phyloP scores from a whole-genome alignment of 2,329 filamentous ascomycete genomes.

The Exophiala sp. region DNA sequence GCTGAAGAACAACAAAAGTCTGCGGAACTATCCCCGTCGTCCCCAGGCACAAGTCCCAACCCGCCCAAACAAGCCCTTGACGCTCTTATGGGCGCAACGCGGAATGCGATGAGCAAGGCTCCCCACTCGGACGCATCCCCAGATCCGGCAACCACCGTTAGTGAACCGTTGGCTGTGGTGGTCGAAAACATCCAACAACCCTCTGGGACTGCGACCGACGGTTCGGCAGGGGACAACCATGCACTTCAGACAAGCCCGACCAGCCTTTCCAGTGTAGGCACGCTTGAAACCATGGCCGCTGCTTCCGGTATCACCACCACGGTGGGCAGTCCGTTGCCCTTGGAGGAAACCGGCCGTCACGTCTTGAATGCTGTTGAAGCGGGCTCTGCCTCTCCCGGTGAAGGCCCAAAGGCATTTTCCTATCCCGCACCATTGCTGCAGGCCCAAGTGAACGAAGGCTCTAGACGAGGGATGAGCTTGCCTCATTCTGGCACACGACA shows the following conservation, averaged over 20 bases:
- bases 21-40: slow-evolving; percentile 23
- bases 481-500: slow-evolving; percentile 52
- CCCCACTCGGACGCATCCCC: slow-evolving; percentile 27
- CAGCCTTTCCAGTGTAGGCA: slow-evolving; percentile 50
- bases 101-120: slow-evolving; percentile 32
- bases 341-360: slow-evolving; percentile 41
- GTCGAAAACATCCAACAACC: slow-evolving; percentile 46
- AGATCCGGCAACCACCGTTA: slow-evolving; percentile 39
- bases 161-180: slow-evolving; percentile 44
- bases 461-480: slow-evolving; percentile 54
- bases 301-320: slow-evolving; percentile 47
- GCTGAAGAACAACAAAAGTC: slow-evolving; percentile 43
- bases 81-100: slow-evolving; percentile 33
- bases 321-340: slow-evolving; percentile 43
- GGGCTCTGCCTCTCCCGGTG: slow-evolving; percentile 37
- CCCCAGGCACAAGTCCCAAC: slow-evolving; percentile 35
- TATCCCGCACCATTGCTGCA: slow-evolving; percentile 54
- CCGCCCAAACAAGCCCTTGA: slow-evolving; percentile 40
- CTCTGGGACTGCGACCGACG: slow-evolving; percentile 34
- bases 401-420: slow-evolving; percentile 54
- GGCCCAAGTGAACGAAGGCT: slow-evolving; percentile 45
- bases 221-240: slow-evolving; percentile 37
- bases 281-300: slow-evolving; percentile 45
- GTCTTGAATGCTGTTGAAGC: slow-evolving; percentile 32
- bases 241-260: slow-evolving; percentile 47